Conservation (phyloP, 176 grass and related monocot species). For the Oryza nivara region DNA sequence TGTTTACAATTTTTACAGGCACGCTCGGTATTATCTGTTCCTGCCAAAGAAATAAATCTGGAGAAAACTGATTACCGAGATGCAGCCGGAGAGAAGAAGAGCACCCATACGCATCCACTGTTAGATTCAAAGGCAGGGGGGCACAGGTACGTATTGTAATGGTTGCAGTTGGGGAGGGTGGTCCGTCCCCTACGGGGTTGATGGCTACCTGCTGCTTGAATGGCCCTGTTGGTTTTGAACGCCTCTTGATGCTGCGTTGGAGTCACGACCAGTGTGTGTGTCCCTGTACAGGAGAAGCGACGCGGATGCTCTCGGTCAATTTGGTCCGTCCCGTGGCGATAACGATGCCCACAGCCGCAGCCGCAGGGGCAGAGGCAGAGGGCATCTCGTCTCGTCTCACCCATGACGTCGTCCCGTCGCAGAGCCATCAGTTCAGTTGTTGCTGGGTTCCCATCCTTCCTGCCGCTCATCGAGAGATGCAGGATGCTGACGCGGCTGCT, state of each 20-base stretch:
- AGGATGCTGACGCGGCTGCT: conserved; percentile 8
- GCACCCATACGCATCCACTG: neutral
- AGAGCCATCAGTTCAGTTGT: conserved; percentile 17
- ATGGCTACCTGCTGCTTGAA: conserved; percentile 26
- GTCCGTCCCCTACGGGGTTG: conserved; percentile 28
- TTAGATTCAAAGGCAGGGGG: conserved; percentile 15
- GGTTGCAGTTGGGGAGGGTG: conserved; percentile 31
- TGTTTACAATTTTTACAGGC: conserved; percentile 27
- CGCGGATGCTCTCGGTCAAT: conserved; percentile 11
- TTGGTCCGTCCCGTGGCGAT: conserved; percentile 12
- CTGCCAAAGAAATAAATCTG: neutral
- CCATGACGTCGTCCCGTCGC: conserved; percentile 36
- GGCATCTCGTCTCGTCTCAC: conserved; percentile 8
- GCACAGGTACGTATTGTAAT: conserved; percentile 24
- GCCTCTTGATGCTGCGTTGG: conserved; percentile 38
- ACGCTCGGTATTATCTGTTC: conserved; percentile 18
- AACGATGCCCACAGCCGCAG: neutral
- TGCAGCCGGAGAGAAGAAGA: neutral
- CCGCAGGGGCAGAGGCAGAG: neutral
- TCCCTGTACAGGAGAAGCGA: conserved; percentile 10
- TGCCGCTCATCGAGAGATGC: neutral
- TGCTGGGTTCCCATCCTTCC: conserved; percentile 39
- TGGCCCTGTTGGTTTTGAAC: neutral
- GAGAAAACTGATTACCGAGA: neutral
- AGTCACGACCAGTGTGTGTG: neutral